These are phyloP conservation scores for Crucihimalaya himalaica DNA, from an alignment of 345 rosid species.

Conservation along the genomic window DNA sequence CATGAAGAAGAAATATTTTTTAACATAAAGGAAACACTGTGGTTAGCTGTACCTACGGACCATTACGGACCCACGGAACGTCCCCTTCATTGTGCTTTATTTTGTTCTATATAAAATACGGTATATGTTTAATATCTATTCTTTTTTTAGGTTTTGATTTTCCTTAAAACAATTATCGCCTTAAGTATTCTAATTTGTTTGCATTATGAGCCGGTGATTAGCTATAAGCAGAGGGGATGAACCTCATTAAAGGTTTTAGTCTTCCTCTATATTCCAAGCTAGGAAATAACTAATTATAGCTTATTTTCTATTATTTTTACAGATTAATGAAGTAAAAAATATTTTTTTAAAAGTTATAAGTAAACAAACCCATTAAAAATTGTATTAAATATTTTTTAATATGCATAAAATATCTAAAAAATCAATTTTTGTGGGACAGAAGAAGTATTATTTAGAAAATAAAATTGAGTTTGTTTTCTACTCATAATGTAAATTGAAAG, in stretches of 20 bases:
- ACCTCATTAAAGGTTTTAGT: constrained; percentile 12
- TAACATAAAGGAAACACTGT: background rate
- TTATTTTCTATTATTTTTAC: no score
- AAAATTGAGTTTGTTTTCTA: background rate
- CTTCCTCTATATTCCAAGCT: constrained; percentile 20
- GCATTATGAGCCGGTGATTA: constrained; percentile 26
- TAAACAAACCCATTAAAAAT: no score
- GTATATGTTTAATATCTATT: background rate
- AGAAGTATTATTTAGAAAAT: background rate
- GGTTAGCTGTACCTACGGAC: constrained; percentile 27
- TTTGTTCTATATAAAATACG: background rate
- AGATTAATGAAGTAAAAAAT: no score
- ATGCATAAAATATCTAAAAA: no score
- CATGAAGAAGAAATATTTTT: background rate
- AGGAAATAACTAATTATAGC: constrained; percentile 19
- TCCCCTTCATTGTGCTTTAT: constrained; percentile 12
- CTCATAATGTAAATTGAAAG: background rate
- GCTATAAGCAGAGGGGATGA: constrained; percentile 36
- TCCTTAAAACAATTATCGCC: constrained; percentile 1
- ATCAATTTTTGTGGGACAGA: no score
- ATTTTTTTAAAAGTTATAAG: no score
- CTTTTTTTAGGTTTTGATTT: background rate
- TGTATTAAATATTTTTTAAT: no score
- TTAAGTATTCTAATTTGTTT: constrained; percentile 20
- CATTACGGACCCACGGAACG: constrained; percentile 19